Evolutionary conservation across 169 alveolate genomes (phyloP).

Genomic region (Eimeria praecox): DNA sequence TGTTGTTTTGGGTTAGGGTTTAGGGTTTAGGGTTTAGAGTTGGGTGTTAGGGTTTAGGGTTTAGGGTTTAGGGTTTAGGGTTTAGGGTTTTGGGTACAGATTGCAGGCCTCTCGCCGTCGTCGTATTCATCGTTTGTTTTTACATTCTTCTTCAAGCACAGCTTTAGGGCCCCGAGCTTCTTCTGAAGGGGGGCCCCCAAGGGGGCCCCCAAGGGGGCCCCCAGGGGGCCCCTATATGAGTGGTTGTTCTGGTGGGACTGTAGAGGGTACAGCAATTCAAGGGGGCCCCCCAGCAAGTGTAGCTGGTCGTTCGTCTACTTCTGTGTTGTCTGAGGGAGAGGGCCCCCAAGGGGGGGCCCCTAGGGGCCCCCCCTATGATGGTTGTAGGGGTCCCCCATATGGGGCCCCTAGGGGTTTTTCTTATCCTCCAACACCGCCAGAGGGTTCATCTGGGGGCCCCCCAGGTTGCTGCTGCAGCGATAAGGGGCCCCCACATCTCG

Average conservation of each 20-base stretch:
- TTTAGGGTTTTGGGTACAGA: not conserved
- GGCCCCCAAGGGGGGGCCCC: too few species aligned
- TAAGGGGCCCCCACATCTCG: conserved; percentile 6
- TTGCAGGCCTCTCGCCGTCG: conserved; percentile 55
- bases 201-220: too few species aligned
- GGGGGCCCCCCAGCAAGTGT: not conserved
- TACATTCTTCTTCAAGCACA: not conserved
- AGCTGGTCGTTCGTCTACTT: too few species aligned
- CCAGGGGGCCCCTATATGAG: not conserved
- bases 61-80: not conserved
- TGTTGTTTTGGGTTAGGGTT: too few species aligned
- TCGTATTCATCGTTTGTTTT: not conserved
- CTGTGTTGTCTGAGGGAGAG: too few species aligned
- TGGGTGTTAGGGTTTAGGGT: not conserved
- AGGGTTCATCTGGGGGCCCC: not conserved
- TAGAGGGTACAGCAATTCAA: too few species aligned
- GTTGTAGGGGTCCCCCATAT: not conserved
- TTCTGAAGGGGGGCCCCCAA: too few species aligned
- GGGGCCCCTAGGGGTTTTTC: not conserved
- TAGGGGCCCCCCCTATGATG: conserved; percentile 14
- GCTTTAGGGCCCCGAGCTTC: not conserved
- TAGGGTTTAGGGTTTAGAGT: not conserved
- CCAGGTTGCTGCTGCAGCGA: not conserved
- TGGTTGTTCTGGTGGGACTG: not conserved
- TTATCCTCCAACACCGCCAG: not conserved